These are phyloP conservation scores for Porcisia hertigi DNA, from an alignment of 208 protist species.

Conservation along the genomic window DNA sequence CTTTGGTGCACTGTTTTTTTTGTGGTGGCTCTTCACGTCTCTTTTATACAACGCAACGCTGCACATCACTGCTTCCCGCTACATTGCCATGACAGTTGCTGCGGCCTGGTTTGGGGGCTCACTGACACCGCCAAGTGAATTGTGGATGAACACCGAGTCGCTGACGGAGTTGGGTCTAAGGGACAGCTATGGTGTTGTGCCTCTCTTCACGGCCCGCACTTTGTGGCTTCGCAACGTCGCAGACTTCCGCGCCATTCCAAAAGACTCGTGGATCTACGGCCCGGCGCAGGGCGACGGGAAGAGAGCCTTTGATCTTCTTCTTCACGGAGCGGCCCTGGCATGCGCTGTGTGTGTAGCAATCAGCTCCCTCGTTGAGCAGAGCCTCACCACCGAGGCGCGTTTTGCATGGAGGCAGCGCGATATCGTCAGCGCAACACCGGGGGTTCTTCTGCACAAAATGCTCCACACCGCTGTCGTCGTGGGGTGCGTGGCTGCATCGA, in stretches of 20 bases:
- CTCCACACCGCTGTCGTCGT: constrained; percentile 62
- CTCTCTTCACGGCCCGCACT: constrained; percentile 24
- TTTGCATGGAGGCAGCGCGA: constrained; percentile 39
- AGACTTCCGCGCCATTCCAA: constrained; percentile 21
- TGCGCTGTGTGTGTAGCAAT: constrained; percentile 29
- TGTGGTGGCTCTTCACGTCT: constrained; percentile 67
- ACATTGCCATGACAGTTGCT: constrained; percentile 45
- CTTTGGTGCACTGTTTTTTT: constrained; percentile 45
- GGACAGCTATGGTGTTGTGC: constrained; percentile 18
- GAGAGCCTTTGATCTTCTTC: constrained; percentile 19
- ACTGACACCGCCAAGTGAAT: constrained; percentile 19
- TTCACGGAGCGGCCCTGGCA: constrained; percentile 15
- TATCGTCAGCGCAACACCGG: constrained; percentile 57
- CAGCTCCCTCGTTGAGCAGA: constrained; percentile 19
- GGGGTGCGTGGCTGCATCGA: constrained; percentile 47
- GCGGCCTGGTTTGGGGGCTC: constrained; percentile 33
- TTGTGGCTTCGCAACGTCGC: constrained; percentile 31
- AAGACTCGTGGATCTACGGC: constrained; percentile 22
- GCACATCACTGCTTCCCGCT: constrained; percentile 51
- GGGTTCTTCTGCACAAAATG: constrained; percentile 65
- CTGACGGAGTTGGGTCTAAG: constrained; percentile 18
- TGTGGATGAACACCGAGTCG: constrained; percentile 18
- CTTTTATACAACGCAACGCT: constrained; percentile 49
- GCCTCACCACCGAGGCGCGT: constrained; percentile 29
- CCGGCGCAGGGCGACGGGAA: constrained; percentile 17